These are phyloP conservation scores for Lindgomyces ingoldianus DNA, from an alignment of 495 filamentous ascomycete species.

Conservation along the genomic window DNA sequence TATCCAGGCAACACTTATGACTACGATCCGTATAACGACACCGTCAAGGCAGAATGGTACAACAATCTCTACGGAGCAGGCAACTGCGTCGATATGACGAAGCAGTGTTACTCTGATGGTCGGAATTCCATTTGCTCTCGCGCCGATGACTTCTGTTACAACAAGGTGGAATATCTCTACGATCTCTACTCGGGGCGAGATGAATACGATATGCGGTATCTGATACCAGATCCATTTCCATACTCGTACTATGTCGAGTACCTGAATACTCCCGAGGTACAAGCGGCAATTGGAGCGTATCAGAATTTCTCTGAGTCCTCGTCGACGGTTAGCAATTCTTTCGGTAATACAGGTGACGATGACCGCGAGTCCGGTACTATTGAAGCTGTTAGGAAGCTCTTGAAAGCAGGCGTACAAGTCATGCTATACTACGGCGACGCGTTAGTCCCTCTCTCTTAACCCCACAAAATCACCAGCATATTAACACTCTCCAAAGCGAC, in stretches of 20 bases:
- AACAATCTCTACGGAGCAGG: slow-evolving; percentile 62
- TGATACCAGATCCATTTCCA: slow-evolving; percentile 62
- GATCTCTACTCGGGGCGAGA: slow-evolving; percentile 56
- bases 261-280: slow-evolving; percentile 58
- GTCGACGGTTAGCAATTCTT: slow-evolving; percentile 52
- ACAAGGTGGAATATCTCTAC: slow-evolving; percentile 56
- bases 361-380: slow-evolving; percentile 54
- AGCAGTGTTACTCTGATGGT: slow-evolving; percentile 51
- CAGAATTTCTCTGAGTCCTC: slow-evolving; percentile 57
- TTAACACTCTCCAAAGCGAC: slow-evolving; percentile 40
- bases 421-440: slow-evolving; percentile 63
- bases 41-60: slow-evolving; percentile 50
- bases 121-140: slow-evolving; percentile 52
- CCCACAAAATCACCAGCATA: not conserved
- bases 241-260: slow-evolving; percentile 60
- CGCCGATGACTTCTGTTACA: slow-evolving; percentile 57
- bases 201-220: slow-evolving; percentile 63
- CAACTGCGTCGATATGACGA: slow-evolving; percentile 63
- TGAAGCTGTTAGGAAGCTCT: slow-evolving; percentile 51
- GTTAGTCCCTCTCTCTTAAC: slow-evolving; percentile 10
- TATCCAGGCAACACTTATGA: slow-evolving; percentile 61
- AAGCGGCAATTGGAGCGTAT: slow-evolving; percentile 60
- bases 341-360: slow-evolving; percentile 60
- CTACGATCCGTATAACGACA: slow-evolving; percentile 44
- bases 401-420: slow-evolving; percentile 56